Evolutionary conservation across 768 basidiomycete genomes (phyloP), one percentile per base, ranked within the genome.

Genomic region (Xanthoconium stramineum): DNA sequence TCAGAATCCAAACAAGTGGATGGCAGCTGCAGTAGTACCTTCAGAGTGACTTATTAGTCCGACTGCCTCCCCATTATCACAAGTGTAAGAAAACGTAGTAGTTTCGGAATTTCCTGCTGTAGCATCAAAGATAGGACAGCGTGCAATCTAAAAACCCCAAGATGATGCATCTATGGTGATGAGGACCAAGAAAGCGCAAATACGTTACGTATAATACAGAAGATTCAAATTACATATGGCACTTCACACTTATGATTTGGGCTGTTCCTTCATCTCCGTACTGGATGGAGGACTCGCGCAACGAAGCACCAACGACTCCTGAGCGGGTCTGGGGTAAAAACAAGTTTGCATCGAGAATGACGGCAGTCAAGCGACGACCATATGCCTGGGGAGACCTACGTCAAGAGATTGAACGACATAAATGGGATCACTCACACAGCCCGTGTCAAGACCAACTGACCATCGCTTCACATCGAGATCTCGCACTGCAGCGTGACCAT

Each of bases 401-500:
- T 62, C 20, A 55, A 53, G 52, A 33, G 33, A 11, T 15, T 24
- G 36, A 17, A 43, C 14, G 29, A 55, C 32, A 46, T 10, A 29
- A 29, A 46, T 37, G 2, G 11, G 19, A 38, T 46, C 42, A 76
- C 85, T 69, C 68, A 93, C 89, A 65, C 94, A 96, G 12, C 91
- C 94, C 0, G 88, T 80, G 69, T 98, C 95, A 35, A 96, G 72
- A 2, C 95, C 95, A 57, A 94, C 74, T 3, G 86, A 83, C 88
- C 89, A 96, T 20, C 88, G 78, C 58, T 88, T 86, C 61, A 93
- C 70, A 68, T 94, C 91, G 13, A 97, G 76, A 13, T 89, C 91
- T 29, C 90, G 78, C 4, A 80, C 75, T 6, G 94, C 94, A 9
- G 85, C 80, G 65, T 97, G 95, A 0, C 93, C 95, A 69, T 96